Percentiles rank a stretch among this genome's conserved stretches.
These are phyloP conservation scores for Lycium barbarum DNA, from an alignment of 257 asterid species.

Conservation along the genomic window DNA sequence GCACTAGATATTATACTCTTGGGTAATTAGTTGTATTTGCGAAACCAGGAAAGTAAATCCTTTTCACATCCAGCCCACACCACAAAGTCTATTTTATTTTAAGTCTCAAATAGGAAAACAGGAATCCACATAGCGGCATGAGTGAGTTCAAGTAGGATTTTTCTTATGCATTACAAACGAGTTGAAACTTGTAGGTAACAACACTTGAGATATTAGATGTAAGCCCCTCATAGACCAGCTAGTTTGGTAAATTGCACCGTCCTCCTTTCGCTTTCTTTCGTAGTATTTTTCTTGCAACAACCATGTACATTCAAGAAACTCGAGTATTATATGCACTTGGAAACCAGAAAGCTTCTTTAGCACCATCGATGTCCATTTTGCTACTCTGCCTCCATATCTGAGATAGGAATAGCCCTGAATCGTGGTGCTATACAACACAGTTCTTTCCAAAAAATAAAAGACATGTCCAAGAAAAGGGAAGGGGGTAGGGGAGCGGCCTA, in stretches of 20 bases:
- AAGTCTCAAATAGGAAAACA: neutral
- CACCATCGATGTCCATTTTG: neutral
- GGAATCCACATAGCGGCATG: neutral
- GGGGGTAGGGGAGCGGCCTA: neutral
- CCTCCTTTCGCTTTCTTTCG: neutral
- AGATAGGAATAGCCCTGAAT: constrained; percentile 2
- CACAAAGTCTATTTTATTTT: neutral
- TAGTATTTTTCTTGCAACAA: neutral
- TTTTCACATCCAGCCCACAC: neutral
- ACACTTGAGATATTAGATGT: neutral
- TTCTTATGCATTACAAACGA: neutral
- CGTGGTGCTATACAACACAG: neutral
- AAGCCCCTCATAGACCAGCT: neutral
- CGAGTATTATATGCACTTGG: neutral
- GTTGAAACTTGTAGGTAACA: neutral
- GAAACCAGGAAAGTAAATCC: neutral
- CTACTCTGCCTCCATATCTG: neutral
- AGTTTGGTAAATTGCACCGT: constrained; percentile 1
- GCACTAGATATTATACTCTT: neutral
- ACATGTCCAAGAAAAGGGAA: neutral
- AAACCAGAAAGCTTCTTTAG: neutral
- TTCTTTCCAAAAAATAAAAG: neutral
- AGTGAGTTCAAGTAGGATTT: neutral
- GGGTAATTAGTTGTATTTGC: neutral
- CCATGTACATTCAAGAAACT: neutral